These are phyloP conservation scores for Bertia moriformis DNA, from an alignment of 2,329 filamentous ascomycete genomes.

Conservation along the genomic window DNA sequence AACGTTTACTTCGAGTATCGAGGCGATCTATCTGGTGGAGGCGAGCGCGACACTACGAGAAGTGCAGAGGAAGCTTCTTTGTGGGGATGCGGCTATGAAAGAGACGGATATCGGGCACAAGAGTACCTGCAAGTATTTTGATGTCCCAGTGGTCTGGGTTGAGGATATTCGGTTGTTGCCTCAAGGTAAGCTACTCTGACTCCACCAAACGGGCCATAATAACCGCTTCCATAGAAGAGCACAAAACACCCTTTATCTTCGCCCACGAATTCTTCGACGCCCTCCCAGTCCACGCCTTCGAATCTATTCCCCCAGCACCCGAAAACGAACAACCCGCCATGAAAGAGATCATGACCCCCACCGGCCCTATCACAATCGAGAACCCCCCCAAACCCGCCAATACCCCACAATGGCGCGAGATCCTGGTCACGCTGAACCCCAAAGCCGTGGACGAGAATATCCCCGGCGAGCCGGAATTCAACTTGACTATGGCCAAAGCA, in stretches of 20 bases:
- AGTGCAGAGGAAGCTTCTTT: slow-evolving; percentile 69
- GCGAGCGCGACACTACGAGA: slow-evolving; percentile 68
- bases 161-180: slow-evolving; percentile 79
- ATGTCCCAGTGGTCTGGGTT: slow-evolving; percentile 71
- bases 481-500: slow-evolving; percentile 62
- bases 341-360: background rate
- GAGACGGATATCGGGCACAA: slow-evolving; percentile 62
- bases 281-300: slow-evolving; percentile 87
- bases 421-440: slow-evolving; percentile 60
- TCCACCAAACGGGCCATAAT: slow-evolving; percentile 4
- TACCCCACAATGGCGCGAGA: slow-evolving; percentile 61
- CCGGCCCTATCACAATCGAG: background rate
- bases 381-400: slow-evolving; percentile 9
- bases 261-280: slow-evolving; percentile 99
- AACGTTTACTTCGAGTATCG: slow-evolving; percentile 59
- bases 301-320: slow-evolving; percentile 44
- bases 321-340: slow-evolving; percentile 20
- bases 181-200: slow-evolving; percentile 30
- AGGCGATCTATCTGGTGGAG: slow-evolving; percentile 86
- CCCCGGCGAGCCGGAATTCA: slow-evolving; percentile 59
- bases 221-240: slow-evolving; percentile 33
- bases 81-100: slow-evolving; percentile 53
- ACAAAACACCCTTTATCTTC: slow-evolving; percentile 77
- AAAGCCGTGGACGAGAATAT: slow-evolving; percentile 26
- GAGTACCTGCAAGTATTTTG: slow-evolving; percentile 61